Evolutionary conservation across 1,284 basidiomycete species (phyloP), one percentile per base, ranked within the genome.

Genomic region (Ceratobasidium sp.): DNA sequence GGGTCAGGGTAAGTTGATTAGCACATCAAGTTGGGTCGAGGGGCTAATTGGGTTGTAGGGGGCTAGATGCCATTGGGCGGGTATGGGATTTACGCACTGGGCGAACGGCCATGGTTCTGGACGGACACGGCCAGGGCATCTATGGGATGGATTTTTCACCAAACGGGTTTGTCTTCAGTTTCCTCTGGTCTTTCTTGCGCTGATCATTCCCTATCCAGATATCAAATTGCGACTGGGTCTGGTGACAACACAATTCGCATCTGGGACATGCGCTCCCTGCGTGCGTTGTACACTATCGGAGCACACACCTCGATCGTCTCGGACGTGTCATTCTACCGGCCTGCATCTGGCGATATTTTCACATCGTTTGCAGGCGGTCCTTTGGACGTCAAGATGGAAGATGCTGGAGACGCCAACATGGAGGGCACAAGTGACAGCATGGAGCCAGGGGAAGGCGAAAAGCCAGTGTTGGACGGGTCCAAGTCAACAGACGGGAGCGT

Each of bases 11-110:
- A 80, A 43, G 41, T 43, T 1, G 16, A 9, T 34, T 48, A 27
- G 59, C 31, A 41, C 29, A 16, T 14, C 6, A 27, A 51, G 59
- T 29, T 53, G 37, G 6, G 75, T 37, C 75, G 61, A 74, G 3
- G 29, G 19, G n/a, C 43, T 77, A 56, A 49, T 13, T 64, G 76
- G 58, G 34, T 4, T 11, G 4, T 79, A 96, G 95, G 48, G 98
- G 98, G 13, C 88, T 99, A 34, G 98, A 99, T 80, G 96, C 96
- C 0, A 95, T 99, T 78, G 98, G 95, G 0, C 90, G 98, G 31
- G 92, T 98, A 0, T 99, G 98, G 98, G 98, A 99, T 82, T 80
- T 96, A 34, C 88, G 98, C 59, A 98, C 96, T 6, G 98, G 98
- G 0, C 86, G 94, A 79, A 98, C 97, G 0, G 95, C 96, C 0